Conservation (phyloP, 176 grass and related monocot genomes). For the Alopecurus myosuroides region DNA sequence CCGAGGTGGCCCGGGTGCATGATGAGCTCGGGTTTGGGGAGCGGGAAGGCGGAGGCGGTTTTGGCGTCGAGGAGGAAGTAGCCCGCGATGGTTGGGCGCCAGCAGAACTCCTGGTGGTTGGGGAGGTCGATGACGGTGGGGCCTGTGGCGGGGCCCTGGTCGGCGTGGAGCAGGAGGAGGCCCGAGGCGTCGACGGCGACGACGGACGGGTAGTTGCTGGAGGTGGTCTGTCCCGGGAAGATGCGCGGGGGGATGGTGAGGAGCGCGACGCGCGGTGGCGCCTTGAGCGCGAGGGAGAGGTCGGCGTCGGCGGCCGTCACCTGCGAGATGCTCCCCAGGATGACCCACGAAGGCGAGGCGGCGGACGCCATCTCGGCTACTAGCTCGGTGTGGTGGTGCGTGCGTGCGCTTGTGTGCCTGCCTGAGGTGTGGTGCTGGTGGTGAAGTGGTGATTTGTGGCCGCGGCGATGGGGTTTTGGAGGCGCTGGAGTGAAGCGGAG, state of each 20-base stretch:
- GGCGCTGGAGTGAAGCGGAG: no score
- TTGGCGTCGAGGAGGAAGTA: constrained; percentile 22
- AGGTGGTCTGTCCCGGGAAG: not conserved
- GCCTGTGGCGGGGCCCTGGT: not conserved
- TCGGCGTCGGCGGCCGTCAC: not conserved
- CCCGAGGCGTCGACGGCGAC: constrained; percentile 10
- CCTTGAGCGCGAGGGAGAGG: not conserved
- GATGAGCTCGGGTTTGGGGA: not conserved
- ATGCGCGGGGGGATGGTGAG: constrained; percentile 11
- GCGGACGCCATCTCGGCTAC: not conserved
- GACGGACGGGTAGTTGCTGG: not conserved
- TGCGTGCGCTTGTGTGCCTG: not conserved
- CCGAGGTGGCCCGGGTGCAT: not conserved
- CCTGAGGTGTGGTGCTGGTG: not conserved
- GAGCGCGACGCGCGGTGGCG: not conserved
- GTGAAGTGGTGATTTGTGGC: not conserved
- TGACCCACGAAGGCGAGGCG: not conserved
- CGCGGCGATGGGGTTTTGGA: not conserved
- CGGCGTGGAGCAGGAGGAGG: constrained; percentile 8
- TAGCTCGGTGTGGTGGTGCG: not conserved
- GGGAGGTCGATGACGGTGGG: not conserved
- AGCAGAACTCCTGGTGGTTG: not conserved
- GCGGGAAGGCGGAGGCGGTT: not conserved
- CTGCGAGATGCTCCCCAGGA: not conserved
- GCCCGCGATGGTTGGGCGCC: not conserved